Percentiles rank a stretch among this genome's conserved stretches.
Evolutionary conservation across 257 asterid genomes (phyloP).

Genomic region (Primulina tabacum): DNA sequence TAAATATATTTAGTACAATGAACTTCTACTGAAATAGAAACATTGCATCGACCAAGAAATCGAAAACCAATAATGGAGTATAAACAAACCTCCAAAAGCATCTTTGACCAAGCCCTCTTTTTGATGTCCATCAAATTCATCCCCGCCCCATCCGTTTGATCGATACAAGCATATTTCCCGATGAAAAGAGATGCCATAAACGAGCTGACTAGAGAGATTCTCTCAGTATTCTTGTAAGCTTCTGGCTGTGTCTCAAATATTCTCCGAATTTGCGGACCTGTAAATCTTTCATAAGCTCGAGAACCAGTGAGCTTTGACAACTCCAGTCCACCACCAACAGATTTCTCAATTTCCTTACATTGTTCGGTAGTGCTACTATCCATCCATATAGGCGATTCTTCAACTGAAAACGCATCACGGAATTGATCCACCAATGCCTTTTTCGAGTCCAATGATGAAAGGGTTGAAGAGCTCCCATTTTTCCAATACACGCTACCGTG

Average conservation of each 20-base stretch:
- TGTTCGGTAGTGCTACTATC: constrained; percentile 87
- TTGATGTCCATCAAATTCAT: constrained; percentile 95
- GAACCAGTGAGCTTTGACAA: constrained; percentile 82
- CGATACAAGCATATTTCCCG: constrained; percentile 78
- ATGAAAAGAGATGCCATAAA: constrained; percentile 88
- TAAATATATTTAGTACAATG: too few species aligned
- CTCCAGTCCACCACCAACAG: constrained; percentile 82
- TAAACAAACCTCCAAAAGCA: constrained; percentile 52
- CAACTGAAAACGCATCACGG: constrained; percentile 60
- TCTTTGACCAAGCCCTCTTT: constrained; percentile 72
- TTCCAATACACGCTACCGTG: constrained; percentile 99
- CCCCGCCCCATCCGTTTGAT: constrained; percentile 97
- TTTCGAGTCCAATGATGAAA: constrained; percentile 58
- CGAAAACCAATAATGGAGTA: constrained; percentile 8
- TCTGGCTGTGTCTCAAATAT: constrained; percentile 66
- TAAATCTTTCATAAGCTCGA: constrained; percentile 77
- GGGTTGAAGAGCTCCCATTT: constrained; percentile 47
- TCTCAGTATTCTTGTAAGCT: constrained; percentile 66
- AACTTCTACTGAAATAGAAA: not conserved
- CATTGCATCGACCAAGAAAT: not conserved
- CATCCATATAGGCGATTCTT: constrained; percentile 96
- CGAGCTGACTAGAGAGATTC: constrained; percentile 86
- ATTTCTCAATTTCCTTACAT: constrained; percentile 73
- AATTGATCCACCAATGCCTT: constrained; percentile 57
- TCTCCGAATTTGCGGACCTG: constrained; percentile 90